phyloP scores from a whole-genome alignment of 805 yeast genomes.

The Teunomyces aglyptinius region DNA sequence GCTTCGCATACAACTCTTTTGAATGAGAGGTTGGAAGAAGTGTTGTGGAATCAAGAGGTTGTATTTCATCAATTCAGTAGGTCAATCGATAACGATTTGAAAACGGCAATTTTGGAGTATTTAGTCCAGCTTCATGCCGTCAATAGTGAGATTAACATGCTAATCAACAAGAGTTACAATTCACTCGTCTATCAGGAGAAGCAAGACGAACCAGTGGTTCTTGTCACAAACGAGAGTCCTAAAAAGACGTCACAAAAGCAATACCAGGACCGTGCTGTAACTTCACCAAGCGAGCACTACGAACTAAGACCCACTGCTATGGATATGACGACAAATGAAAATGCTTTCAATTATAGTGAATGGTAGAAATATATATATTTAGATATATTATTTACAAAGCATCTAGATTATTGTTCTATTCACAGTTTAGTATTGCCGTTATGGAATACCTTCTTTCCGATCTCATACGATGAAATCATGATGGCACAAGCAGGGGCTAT shows the following conservation, averaged over 20 bases:
- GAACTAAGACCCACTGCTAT: neutral
- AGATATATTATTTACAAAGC: neutral
- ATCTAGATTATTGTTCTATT: slow-evolving; percentile 4
- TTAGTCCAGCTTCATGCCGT: slow-evolving; percentile 12
- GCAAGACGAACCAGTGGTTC: neutral
- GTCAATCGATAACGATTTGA: slow-evolving; percentile 45
- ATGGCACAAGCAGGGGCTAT: slow-evolving; percentile 98
- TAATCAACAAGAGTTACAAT: slow-evolving; percentile 2
- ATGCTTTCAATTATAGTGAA: neutral
- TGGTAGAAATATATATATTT: neutral
- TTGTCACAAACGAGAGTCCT: neutral
- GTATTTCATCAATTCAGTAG: slow-evolving; percentile 51
- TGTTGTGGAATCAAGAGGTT: slow-evolving; percentile 48
- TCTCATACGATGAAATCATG: slow-evolving; percentile 93
- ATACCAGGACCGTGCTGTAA: slow-evolving; percentile 8
- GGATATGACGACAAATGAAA: neutral
- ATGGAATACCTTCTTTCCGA: slow-evolving; percentile 62
- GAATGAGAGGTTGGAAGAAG: slow-evolving; percentile 52
- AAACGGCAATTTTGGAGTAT: slow-evolving; percentile 46
- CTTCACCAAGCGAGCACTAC: slow-evolving; percentile 11
- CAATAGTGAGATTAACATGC: neutral
- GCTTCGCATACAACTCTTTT: slow-evolving; percentile 43
- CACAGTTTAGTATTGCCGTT: slow-evolving; percentile 15
- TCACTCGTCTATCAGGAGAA: neutral
- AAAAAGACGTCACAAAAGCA: neutral